phyloP scores from a whole-genome alignment of 495 filamentous ascomycete genomes.

The Neurospora tetraspora region DNA sequence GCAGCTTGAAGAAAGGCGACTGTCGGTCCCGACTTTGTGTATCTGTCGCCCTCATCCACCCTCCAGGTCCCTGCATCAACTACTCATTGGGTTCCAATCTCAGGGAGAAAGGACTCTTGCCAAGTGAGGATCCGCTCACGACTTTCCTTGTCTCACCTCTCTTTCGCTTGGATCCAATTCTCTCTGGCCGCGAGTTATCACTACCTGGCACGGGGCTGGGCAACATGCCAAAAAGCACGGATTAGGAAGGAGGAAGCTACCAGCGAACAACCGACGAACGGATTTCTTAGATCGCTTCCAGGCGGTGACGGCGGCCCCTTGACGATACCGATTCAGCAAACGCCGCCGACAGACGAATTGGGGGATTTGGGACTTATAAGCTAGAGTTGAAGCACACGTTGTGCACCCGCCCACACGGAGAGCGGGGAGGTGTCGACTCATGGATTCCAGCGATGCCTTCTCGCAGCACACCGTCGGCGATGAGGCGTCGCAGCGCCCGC shows the following conservation, averaged over 20 bases:
- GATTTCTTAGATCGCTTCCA: not conserved
- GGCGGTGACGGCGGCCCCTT: conserved; percentile 1
- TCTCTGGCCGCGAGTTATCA: not conserved
- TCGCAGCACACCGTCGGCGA: conserved; percentile 21
- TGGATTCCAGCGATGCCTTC: conserved; percentile 21
- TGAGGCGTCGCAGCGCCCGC: conserved; percentile 16
- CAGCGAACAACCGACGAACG: not conserved
- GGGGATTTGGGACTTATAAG: not conserved
- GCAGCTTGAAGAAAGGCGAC: not conserved
- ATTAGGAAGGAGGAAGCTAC: conserved; percentile 15
- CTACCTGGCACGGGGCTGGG: conserved; percentile 4
- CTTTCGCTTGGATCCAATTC: not conserved
- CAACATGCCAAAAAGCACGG: conserved; percentile 16
- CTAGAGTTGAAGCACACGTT: not conserved
- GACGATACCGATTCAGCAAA: not conserved
- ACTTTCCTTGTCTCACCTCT: not conserved
- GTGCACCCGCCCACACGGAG: not conserved
- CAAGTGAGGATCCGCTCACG: not conserved
- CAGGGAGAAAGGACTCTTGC: not conserved
- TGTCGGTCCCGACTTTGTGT: not conserved
- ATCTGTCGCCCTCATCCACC: not conserved
- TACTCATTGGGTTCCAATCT: not conserved
- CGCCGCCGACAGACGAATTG: not conserved
- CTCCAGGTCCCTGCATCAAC: not conserved
- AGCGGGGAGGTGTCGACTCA: not conserved